Base-by-base conservation (phyloP, 202 grass and related monocot genomes). In the Saccharum hybrid region DNA sequence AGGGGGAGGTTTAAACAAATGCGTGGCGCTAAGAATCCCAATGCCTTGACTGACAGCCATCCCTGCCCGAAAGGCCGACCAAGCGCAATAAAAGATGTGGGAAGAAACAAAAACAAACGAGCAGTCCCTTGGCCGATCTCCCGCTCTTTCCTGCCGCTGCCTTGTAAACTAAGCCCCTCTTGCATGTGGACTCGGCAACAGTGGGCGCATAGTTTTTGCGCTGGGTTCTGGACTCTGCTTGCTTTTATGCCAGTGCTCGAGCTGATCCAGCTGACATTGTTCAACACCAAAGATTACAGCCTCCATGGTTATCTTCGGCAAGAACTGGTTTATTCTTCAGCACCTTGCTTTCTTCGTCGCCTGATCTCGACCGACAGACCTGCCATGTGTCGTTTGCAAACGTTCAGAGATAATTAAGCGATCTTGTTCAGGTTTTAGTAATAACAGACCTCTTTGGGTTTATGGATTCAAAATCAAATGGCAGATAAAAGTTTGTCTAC, bases 41-140 rank as follows among this genome's bases (percentile, higher is more conserved):
- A 87, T 81, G 88, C 81, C 84, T 90, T 76, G 84, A 81, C 84
- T 80, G 83, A 63, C 83, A 73, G 69, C 74, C 78, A 83, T 67
- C 80, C 66, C 80, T 66, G 80, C 23, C 66, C 33, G 80, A 62
- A 80, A 82, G 5, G 80, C 84, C 84, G 88, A 90, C 88, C 84
- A 66, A 52, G 84, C 43, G 21, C 84, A 81, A 87, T 87, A 90
- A 90, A 90, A 90, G 84, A 26, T 26, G 26, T 26, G 84, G 88
- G 76, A 84, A 87, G 76, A 84, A 90, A 84, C 84, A 81, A 90
- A 90, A 90, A 87, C 80, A 72, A 87, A 87, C 28, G 46, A 48
- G 34, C 84, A 70, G 76, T 60, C 10, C 66, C 78, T 68, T 86
- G 83, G 83, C 83, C 83, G 82, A 62, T 78, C 79, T 74, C 87